Base-by-base conservation (phyloP, 1,284 basidiomycete genomes). In the Cryptococcus sp. region DNA sequence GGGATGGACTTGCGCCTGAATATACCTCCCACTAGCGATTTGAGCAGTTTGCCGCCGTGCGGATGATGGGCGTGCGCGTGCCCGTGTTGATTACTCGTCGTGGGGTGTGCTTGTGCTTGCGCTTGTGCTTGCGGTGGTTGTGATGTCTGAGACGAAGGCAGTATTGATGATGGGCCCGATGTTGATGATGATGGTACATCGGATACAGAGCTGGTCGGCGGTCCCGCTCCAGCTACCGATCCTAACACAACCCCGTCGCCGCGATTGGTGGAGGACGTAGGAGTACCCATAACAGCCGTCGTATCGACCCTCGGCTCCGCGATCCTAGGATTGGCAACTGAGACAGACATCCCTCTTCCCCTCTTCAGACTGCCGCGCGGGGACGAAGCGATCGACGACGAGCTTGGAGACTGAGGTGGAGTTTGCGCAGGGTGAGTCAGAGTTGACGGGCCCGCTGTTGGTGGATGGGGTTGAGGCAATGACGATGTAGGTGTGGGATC, bases 11-110 rank as follows among this genome's bases (percentile, higher is more conserved):
- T 62, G 15, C 65, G 58, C 35, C 60, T 51, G 51, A 72, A 72
- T 27, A 70, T 65, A 1, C 67, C 67, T 19, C 70, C 70, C 3
- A 69, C 67, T 1, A 72, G 43, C 8, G 62, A 64, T 56, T 69
- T 70, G 19, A 72, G 58, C 11, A 66, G 47, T 48, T 64, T 64
- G 0, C 62, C 59, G 4, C 50, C 54, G 35, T 51, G 52, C 5
- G 42, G 53, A 8, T 59, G 35, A 47, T 55, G 54, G 45, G 19
- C 47, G 56, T 19, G 60, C 48, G 42, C 50, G 46, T 49, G 46
- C 20, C 3, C 25, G 1, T 20, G 47, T 35, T 35, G 30, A 35
- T 35, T 3, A 10, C 10, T 35, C 41, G 42, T 15, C 2, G 55
- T 40, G 46, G 25, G 1, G n/a, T 51, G 50, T 27, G 25, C 25